Base-by-base conservation (phyloP, 805 yeast species). In the Brettanomyces custersianus region DNA sequence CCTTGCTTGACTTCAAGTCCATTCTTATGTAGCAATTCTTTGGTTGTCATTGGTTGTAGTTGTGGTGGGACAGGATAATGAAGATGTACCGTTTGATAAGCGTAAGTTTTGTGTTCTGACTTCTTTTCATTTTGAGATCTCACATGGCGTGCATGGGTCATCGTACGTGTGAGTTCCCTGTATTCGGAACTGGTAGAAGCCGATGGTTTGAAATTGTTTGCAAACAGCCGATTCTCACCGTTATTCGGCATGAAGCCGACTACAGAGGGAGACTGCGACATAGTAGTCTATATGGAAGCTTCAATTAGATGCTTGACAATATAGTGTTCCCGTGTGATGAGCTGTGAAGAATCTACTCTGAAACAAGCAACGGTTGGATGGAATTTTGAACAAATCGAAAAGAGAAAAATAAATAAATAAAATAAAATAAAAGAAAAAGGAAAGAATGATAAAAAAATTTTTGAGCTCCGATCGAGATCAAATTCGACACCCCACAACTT, bases 71-170 rank as follows among this genome's bases (percentile, higher is more conserved):
- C 37, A 6, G 40, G 40, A 4, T 36, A 36, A 4, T 42, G 42
- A 11, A 51, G 34, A 33, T 38, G 49, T n/a, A 56, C 49, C 0
- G 43, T 45, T 28, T 45, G 49, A 29, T 56, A 56, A 5, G 45
- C 40, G 18, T 45, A 46, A n/a, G 32, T 22, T 4, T 13, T n/a
- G 13, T 20, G 23, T 11, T 30, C 24, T 22, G 25, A 18, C 6
- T 5, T 29, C n/a, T 37, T 30, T 3, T 35, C 36, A 17, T 22
- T 15, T 26, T 40, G 45, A 34, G 40, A 42, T 3, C 28, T 31
- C 5, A 44, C 47, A 18, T 42, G 34, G 1, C 53, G 53, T 3
- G 52, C 45, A 33, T 53, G 56, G 4, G 59, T 46, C 36, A 48
- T 42, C 3, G 51, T 41, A 31, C 41, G 46, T 26, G 47, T 36